Evolutionary conservation across 2,329 filamentous ascomycete genomes (phyloP).

Genomic region (Ophiostoma perfectum): DNA sequence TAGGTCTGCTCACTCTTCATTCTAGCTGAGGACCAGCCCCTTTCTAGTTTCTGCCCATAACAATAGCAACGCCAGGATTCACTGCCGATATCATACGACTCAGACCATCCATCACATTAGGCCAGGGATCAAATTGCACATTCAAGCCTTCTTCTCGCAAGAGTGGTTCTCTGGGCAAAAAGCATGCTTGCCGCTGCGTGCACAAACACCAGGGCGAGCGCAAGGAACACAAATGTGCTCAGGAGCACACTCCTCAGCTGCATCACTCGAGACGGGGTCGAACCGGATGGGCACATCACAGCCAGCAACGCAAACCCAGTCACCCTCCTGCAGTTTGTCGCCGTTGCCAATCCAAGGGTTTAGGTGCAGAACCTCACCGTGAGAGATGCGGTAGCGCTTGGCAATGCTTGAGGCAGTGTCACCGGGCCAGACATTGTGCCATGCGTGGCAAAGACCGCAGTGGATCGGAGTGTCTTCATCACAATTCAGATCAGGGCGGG

Average conservation of each 20-base stretch:
- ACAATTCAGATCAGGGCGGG: not conserved
- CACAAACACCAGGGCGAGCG: conserved; percentile 17
- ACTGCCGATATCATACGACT: too few relatives aligned
- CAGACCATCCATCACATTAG: too few relatives aligned
- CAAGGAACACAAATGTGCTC: conserved; percentile 29
- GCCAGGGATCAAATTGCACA: too few relatives aligned
- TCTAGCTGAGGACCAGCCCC: not conserved
- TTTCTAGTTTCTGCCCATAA: not conserved
- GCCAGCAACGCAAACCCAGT: conserved; percentile 20
- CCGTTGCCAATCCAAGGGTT: conserved; percentile 18
- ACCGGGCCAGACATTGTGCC: conserved; percentile 19
- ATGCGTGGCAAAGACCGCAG: conserved; percentile 18
- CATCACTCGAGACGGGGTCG: too few relatives aligned
- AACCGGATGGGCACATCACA: conserved; percentile 17
- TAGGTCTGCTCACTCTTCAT: not conserved
- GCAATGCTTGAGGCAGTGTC: conserved; percentile 14
- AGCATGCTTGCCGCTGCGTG: conserved; percentile 19
- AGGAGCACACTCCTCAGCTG: conserved; percentile 30
- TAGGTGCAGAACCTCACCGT: conserved; percentile 14
- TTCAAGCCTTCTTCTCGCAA: conserved; percentile 15
- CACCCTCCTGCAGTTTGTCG: conserved; percentile 14
- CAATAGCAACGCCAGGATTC: too few relatives aligned
- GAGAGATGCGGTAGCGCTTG: conserved; percentile 13
- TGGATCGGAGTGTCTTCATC: not conserved
- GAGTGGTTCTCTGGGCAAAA: conserved; percentile 22